Base-by-base conservation (phyloP, 495 filamentous ascomycete species). In the Eremomyces bilateralis region DNA sequence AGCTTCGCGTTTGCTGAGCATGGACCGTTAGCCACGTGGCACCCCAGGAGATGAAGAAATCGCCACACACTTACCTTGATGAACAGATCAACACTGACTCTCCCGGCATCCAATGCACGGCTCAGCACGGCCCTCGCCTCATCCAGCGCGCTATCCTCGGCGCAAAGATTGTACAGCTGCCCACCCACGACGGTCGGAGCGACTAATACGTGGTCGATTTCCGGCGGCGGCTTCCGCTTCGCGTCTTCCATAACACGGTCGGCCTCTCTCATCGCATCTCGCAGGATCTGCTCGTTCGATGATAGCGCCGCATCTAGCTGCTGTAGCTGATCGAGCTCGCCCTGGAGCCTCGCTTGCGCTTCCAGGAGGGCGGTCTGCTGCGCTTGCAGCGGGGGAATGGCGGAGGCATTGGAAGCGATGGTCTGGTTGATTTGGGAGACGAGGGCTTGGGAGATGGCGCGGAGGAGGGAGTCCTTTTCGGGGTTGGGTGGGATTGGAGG, bases 401-500 rank as follows among this genome's bases (percentile, higher is more conserved):
- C 78, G 22, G 74, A 59, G 29, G 67, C 59, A 44, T 79, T 79
- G 37, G 81, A 72, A 5, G 56, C 44, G 25, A 73, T 62, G 22
- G 71, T 69, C 31, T 59, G 58, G 17, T 67, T 66, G 1, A 85
- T 67, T 36, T 73, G 73, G 27, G 66, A 52, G 39, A 69, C 54
- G 8, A 97, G 56, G 1, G 71, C 67, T 18, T 60, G 59, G 31
- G 77, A 79, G 17, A 97, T 64, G 12, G 80, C 74, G 29, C 71
- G 66, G 6, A 92, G 65, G 17, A 97, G 69, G 21, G 73, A 71
- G 51, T 94, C 83, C 49, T 94, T 97, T 57, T 97, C 82, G 4
- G 88, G 88, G 51, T 97, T 97, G 1, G 82, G 85, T 1, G 88
- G 88, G 34, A 92, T 80, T 8, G 84, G 85, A 0, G 85, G 85